Evolutionary conservation across 768 basidiomycete species (phyloP), one percentile per base, ranked within the genome.

Genomic region (Xerocomellus chrysenteron): DNA sequence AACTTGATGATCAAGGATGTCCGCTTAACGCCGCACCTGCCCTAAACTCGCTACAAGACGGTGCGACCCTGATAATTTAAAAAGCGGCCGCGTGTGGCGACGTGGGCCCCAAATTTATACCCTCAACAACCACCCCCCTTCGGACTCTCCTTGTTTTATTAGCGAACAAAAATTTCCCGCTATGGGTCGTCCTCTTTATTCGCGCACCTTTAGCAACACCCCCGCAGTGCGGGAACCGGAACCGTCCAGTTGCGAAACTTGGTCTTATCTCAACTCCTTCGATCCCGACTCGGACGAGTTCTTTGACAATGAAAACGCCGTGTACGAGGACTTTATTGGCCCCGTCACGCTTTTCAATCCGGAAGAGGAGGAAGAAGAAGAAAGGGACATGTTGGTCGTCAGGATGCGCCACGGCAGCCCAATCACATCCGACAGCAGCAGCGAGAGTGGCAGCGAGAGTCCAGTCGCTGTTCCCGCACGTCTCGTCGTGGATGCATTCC

Each of bases 251-350:
- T 84, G 75, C 76, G 76, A 82, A 68, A 82, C 74, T 68, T 90
- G 87, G 87, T 81, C 83, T 54, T 71, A 76, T 58, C 78, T 76
- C 71, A 87, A 88, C 66, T 76, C 81, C 11, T 90, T 90, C 69
- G 87, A 90, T 70, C 88, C 88, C 6, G 88, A 90, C 70, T 84
- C 87, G n/a, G 87, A 89, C 63, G 87, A 88, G 60, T 89, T 89
- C 66, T 86, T 87, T 66, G 74, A 73, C 56, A 73, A 73, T 51
- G 85, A 85, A 35, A 79, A 85, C 57, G 73, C 75, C 13, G 78
- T 79, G 47, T 84, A 82, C 71, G 88, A 90, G 78, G 82, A 81
- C 59, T 85, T 87, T 71, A 60, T 87, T 65, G 78, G 75, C 70
- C 76, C 78, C 56, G 73, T 67, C 56, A 28, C 44, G 7, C 13